Conservation (phyloP, 75 land plant genomes). For the Pinus tabuliformis region DNA sequence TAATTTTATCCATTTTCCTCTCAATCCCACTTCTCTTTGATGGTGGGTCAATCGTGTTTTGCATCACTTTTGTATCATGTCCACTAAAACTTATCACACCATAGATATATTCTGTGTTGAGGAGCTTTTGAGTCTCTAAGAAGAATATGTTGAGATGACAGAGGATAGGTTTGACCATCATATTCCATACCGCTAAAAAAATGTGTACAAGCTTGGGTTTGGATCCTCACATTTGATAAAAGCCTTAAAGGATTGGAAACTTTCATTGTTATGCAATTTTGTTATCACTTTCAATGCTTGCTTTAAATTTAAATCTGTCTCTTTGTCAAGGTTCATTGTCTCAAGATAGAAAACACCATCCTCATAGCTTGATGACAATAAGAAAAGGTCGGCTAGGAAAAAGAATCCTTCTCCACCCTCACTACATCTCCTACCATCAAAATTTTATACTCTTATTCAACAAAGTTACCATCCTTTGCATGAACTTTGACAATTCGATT, state of each 20-base stretch:
- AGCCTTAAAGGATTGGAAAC: constrained; percentile 24
- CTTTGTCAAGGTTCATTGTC: constrained; percentile 57
- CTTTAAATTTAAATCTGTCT: constrained; percentile 52
- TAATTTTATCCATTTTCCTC: constrained; percentile 44
- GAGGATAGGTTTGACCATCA: constrained; percentile 22
- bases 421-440: constrained; percentile 47
- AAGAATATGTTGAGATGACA: constrained; percentile 45
- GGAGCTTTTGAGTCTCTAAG: constrained; percentile 46
- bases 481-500: constrained; percentile 35
- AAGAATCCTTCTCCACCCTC: constrained; percentile 40
- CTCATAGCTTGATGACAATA: constrained; percentile 39
- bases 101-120: constrained; percentile 42
- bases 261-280: constrained; percentile 9
- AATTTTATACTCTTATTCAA: constrained; percentile 29
- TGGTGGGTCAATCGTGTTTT: constrained; percentile 43
- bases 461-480: constrained; percentile 27
- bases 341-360: constrained; percentile 54
- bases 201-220: constrained; percentile 43
- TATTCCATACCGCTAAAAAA: constrained; percentile 37
- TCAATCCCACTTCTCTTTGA: constrained; percentile 50
- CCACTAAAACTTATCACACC: constrained; percentile 50
- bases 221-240: constrained; percentile 47
- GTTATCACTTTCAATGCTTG: constrained; percentile 31
- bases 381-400: constrained; percentile 53
- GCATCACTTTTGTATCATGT: constrained; percentile 55